phyloP scores from a whole-genome alignment of 164 flowering plant genomes.

The Annona cherimola region DNA sequence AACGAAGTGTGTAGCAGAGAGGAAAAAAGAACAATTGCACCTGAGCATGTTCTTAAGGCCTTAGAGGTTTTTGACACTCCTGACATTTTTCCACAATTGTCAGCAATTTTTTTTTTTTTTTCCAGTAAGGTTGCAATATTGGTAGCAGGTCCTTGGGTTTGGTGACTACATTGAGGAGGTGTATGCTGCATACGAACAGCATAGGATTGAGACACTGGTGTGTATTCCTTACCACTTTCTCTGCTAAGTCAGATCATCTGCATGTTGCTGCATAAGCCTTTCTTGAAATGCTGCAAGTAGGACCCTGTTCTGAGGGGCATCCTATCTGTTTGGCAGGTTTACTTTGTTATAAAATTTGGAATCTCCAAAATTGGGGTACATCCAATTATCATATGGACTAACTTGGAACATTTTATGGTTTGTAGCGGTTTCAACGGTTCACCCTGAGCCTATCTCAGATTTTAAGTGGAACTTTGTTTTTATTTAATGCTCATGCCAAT shows the following conservation, averaged over 20 bases:
- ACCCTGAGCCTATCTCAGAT: too few relatives aligned
- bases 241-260: not conserved
- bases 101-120: not conserved
- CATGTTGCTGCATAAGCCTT: not conserved
- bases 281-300: not conserved
- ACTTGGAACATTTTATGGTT: too few relatives aligned
- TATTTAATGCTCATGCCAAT: too few relatives aligned
- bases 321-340: too few relatives aligned
- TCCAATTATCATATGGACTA: too few relatives aligned
- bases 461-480: too few relatives aligned
- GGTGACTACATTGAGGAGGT: conserved; percentile 96
- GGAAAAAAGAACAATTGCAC: conserved; percentile 91
- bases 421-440: too few relatives aligned
- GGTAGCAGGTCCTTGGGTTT: conserved; percentile 83
- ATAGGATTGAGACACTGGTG: conserved; percentile 88
- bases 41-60: conserved; percentile 98
- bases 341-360: too few relatives aligned
- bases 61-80: conserved; percentile 45
- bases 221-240: not conserved
- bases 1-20: conserved; percentile 89
- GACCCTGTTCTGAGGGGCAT: too few relatives aligned
- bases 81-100: not conserved
- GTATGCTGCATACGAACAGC: conserved; percentile 93
- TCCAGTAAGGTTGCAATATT: not conserved
- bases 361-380: too few relatives aligned